Percentiles rank a stretch among this genome's conserved stretches.
phyloP scores from a whole-genome alignment of 2,329 filamentous ascomycete species.

The Pseudomassariella vexata region DNA sequence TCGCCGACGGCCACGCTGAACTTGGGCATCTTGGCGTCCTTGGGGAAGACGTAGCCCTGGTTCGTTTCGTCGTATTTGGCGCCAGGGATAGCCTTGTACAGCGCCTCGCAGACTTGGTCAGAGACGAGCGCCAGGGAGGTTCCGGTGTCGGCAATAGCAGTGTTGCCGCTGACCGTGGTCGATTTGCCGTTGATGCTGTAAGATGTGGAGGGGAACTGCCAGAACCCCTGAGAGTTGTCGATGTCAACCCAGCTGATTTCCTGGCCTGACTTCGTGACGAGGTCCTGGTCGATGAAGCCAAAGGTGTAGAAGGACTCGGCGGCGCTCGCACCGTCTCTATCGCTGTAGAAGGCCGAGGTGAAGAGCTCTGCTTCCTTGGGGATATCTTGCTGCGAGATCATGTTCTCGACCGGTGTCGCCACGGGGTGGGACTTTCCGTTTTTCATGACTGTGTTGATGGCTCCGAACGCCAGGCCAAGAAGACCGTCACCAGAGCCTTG shows the following conservation, averaged over 20 bases:
- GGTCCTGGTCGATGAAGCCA: conserved; percentile 62
- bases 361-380: conserved; percentile 51
- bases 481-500: conserved; percentile 56
- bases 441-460: conserved; percentile 54
- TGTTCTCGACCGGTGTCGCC: conserved; percentile 61
- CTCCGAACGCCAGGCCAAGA: conserved; percentile 59
- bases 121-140: conserved; percentile 62
- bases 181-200: conserved; percentile 51
- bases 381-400: conserved; percentile 48
- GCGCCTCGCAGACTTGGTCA: conserved; percentile 52
- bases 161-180: conserved; percentile 48
- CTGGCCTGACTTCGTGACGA: conserved; percentile 45
- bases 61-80: conserved; percentile 47
- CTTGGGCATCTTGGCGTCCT: conserved; percentile 48
- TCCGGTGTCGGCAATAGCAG: conserved; percentile 66
- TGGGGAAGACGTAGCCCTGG: conserved; percentile 62
- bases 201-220: conserved; percentile 56
- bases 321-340: conserved; percentile 41
- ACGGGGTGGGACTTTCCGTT: conserved; percentile 39
- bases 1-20: conserved; percentile 60
- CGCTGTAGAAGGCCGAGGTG: conserved; percentile 56
- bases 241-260: conserved; percentile 56
- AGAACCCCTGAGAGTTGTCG: conserved; percentile 62
- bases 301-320: conserved; percentile 69
- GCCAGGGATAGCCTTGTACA: conserved; percentile 61